phyloP scores from a whole-genome alignment of 1,139 yeast genomes.

The Blastobotrys indianensis region DNA sequence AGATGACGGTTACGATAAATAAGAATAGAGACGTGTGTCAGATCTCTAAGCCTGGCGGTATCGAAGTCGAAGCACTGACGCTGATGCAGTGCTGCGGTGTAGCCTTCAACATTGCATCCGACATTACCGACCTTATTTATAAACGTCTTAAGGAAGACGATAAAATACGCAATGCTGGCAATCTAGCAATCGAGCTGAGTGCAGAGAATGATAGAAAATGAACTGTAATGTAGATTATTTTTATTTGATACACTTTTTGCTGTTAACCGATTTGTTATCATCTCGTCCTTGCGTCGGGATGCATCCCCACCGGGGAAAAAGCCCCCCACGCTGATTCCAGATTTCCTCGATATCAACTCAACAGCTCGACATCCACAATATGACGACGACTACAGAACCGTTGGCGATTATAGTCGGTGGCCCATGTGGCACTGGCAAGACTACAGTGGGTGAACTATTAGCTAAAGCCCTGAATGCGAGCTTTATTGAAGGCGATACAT shows the following conservation, averaged over 20 bases:
- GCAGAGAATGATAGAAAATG: conserved; percentile 31
- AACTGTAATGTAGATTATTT: conserved; percentile 1
- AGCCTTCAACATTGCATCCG: conserved; percentile 60
- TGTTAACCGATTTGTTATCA: too few species aligned
- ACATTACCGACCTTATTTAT: conserved; percentile 60
- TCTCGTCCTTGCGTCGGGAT: too few species aligned
- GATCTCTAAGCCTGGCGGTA: conserved; percentile 83
- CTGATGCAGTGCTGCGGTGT: conserved; percentile 63
- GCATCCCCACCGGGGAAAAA: too few species aligned
- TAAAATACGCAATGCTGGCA: conserved; percentile 31
- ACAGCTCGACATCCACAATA: too few species aligned
- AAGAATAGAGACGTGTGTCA: conserved; percentile 89
- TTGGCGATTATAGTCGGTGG: conserved; percentile 59
- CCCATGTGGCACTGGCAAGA: conserved; percentile 92
- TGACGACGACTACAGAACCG: conserved; percentile 5
- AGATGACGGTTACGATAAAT: conserved; percentile 77
- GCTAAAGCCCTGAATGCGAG: conserved; percentile 43
- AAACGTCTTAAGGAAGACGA: conserved; percentile 53
- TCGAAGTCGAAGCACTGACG: conserved; percentile 69
- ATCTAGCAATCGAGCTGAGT: conserved; percentile 27
- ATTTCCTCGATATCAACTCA: background rate
- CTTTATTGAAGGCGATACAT: conserved; percentile 78
- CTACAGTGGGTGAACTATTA: conserved; percentile 63
- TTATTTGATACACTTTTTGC: background rate
- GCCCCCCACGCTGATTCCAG: too few species aligned